A percentile compares a stretch with the other conserved stretches of the same genome.
Evolutionary conservation across 2,329 filamentous ascomycete species (phyloP).

Genomic region (Didymella keratinophila): DNA sequence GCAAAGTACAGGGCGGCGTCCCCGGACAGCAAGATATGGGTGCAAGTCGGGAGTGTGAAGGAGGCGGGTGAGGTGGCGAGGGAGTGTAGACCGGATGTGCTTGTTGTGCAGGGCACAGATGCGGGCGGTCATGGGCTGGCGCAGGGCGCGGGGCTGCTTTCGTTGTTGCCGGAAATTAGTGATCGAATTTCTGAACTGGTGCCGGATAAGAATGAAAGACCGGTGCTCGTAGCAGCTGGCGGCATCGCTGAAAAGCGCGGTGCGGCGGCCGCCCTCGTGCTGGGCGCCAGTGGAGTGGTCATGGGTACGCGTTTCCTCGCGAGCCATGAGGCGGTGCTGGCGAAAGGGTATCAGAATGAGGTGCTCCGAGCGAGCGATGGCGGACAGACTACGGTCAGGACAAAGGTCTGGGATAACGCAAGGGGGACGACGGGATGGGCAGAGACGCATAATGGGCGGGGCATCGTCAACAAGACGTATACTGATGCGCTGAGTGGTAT

Average conservation of each 20-base stretch:
- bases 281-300: slow-evolving; percentile 63
- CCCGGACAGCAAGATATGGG: slow-evolving; percentile 60
- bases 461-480: slow-evolving; percentile 64
- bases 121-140: slow-evolving; percentile 70
- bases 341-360: slow-evolving; percentile 57
- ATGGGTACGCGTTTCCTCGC: slow-evolving; percentile 73
- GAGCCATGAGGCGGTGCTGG: slow-evolving; percentile 56
- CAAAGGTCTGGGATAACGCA: slow-evolving; percentile 61
- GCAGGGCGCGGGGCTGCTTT: slow-evolving; percentile 63
- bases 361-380: slow-evolving; percentile 59
- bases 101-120: slow-evolving; percentile 70
- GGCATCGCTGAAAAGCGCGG: slow-evolving; percentile 68
- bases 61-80: slow-evolving; percentile 61
- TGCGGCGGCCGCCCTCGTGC: slow-evolving; percentile 63
- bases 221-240: slow-evolving; percentile 63
- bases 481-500: slow-evolving; percentile 52
- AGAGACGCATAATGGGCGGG: slow-evolving; percentile 64
- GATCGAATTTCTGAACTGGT: slow-evolving; percentile 53
- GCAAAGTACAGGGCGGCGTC: slow-evolving; percentile 41
- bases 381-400: slow-evolving; percentile 59
- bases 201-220: slow-evolving; percentile 26
- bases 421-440: slow-evolving; percentile 68
- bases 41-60: slow-evolving; percentile 68
- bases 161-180: slow-evolving; percentile 65
- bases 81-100: slow-evolving; percentile 61